A percentile compares a stretch with the other conserved stretches of the same genome.
Conservation (phyloP, 2,329 filamentous ascomycete genomes). For the Sarocladium oryzae region DNA sequence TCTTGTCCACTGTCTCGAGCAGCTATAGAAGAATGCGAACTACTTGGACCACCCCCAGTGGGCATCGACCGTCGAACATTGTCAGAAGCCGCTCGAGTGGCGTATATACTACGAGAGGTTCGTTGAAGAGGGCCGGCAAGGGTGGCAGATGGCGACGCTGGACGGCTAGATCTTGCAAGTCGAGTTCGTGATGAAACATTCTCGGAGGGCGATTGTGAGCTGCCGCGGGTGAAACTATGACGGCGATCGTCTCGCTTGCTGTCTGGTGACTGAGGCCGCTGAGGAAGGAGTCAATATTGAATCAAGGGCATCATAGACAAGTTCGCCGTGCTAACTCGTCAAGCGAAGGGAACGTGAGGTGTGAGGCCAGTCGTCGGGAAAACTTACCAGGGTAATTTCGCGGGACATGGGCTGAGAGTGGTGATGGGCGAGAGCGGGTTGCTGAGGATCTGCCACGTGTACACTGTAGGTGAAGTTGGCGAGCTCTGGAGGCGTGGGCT, state of each 20-base stretch:
- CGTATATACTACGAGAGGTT: slow-evolving; percentile 21
- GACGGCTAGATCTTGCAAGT: slow-evolving; percentile 1
- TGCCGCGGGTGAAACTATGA: not conserved
- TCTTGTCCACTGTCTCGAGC: slow-evolving; percentile 12
- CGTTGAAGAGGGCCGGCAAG: slow-evolving; percentile 16
- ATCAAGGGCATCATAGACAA: too few species aligned
- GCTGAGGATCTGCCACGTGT: slow-evolving; percentile 28
- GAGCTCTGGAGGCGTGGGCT: slow-evolving; percentile 74
- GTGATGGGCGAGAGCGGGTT: not conserved
- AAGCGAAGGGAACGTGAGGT: too few species aligned
- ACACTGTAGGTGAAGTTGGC: slow-evolving; percentile 68
- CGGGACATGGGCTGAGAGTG: not conserved
- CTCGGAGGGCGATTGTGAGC: slow-evolving; percentile 2
- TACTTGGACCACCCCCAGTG: slow-evolving; percentile 15
- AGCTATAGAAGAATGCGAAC: not conserved
- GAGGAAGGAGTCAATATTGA: not conserved
- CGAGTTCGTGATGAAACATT: not conserved
- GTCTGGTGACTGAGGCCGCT: slow-evolving; percentile 1
- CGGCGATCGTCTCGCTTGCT: not conserved
- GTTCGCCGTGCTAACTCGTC: too few species aligned
- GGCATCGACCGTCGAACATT: slow-evolving; percentile 29
- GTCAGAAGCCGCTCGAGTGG: slow-evolving; percentile 24
- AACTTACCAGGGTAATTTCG: slow-evolving; percentile 3
- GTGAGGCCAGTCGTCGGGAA: not conserved
- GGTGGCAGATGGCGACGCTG: not conserved